Evolutionary conservation across 768 basidiomycete species (phyloP).

Genomic region (Kwoniella sp.): DNA sequence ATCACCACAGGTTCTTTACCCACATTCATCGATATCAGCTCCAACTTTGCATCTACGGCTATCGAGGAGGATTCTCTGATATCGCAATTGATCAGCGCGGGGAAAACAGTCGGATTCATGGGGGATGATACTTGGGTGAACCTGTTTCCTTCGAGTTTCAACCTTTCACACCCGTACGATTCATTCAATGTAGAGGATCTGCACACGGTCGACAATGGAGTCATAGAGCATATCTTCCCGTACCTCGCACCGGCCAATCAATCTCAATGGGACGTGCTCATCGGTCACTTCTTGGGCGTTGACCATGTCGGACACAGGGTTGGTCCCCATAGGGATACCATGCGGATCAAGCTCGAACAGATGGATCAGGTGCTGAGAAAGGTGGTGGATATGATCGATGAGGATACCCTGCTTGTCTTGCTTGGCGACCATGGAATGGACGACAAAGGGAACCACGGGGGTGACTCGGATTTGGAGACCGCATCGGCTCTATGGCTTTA

Average conservation of each 20-base stretch:
- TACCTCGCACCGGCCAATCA: conserved; percentile 61
- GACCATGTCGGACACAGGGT: conserved; percentile 96
- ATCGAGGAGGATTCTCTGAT: conserved; percentile 87
- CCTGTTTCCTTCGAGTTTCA: conserved; percentile 78
- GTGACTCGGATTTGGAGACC: conserved; percentile 82
- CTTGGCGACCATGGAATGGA: conserved; percentile 99
- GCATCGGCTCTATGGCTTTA: conserved; percentile 89
- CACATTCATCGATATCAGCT: conserved; percentile 91
- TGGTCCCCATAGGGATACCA: conserved; percentile 81
- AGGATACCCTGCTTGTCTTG: conserved; percentile 86
- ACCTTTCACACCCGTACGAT: conserved; percentile 82
- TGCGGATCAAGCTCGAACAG: conserved; percentile 80
- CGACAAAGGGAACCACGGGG: conserved; percentile 88
- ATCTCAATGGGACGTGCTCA: conserved; percentile 76
- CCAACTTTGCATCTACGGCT: conserved; percentile 83
- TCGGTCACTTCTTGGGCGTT: conserved; percentile 92
- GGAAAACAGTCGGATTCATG: conserved; percentile 76
- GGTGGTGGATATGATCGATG: conserved; percentile 69
- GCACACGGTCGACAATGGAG: conserved; percentile 91
- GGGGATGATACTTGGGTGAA: conserved; percentile 97
- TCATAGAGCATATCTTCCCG: conserved; percentile 79
- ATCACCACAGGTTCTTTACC: conserved; percentile 93
- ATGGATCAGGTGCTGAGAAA: conserved; percentile 78
- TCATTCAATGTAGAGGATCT: conserved; percentile 99
- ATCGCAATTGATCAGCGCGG: conserved; percentile 63